Evolutionary conservation across 1,284 basidiomycete species (phyloP).

Genomic region (Ustilago curta): DNA sequence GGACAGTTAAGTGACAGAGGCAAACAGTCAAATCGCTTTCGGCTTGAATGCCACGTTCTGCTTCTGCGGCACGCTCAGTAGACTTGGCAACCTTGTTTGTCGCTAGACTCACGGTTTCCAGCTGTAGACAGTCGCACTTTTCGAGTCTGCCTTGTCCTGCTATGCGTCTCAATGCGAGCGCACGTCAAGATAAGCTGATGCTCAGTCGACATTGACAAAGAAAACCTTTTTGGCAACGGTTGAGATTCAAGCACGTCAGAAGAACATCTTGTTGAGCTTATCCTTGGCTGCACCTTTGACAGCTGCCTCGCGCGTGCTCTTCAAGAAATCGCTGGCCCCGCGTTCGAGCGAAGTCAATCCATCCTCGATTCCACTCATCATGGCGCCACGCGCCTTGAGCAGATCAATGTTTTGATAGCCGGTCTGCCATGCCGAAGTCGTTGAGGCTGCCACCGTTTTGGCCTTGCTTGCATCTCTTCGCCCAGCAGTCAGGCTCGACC

Average conservation of each 20-base stretch:
- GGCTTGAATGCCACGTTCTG: background rate
- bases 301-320: constrained; percentile 59
- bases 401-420: constrained; percentile 51
- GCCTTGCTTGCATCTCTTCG: constrained; percentile 41
- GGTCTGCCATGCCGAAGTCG: constrained; percentile 26
- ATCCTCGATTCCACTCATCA: constrained; percentile 59
- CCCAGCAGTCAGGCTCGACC: constrained; percentile 15
- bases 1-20: too few species aligned
- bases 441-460: constrained; percentile 32
- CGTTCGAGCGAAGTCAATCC: constrained; percentile 54
- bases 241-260: constrained; percentile 4
- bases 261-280: constrained; percentile 55
- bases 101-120: background rate
- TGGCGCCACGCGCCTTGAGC: constrained; percentile 52
- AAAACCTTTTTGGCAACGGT: background rate
- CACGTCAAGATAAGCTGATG: too few species aligned
- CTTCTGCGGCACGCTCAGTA: background rate
- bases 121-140: too few species aligned
- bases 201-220: too few species aligned
- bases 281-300: constrained; percentile 59
- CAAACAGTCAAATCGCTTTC: background rate
- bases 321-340: constrained; percentile 58
- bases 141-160: too few species aligned
- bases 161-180: too few species aligned
- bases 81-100: constrained; percentile 1